Percentiles rank a stretch among this genome's conserved stretches.
Evolutionary conservation across 169 alveolate species (phyloP).

Genomic region (Theileria orientalis): DNA sequence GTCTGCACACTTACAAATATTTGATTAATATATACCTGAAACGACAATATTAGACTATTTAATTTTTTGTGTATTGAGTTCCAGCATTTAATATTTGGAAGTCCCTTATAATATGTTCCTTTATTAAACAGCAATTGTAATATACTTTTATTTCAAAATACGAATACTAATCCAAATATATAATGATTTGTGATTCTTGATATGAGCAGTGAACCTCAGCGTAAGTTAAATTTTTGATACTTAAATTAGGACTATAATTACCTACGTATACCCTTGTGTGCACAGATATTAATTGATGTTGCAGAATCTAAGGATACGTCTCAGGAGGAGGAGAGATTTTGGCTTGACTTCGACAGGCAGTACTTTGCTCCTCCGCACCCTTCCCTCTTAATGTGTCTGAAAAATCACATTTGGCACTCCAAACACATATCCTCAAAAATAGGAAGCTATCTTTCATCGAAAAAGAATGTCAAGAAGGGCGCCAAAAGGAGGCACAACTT

Average conservation of each 20-base stretch:
- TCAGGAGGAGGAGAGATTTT: constrained; percentile 65
- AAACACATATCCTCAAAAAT: constrained; percentile 30
- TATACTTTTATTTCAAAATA: too few species aligned
- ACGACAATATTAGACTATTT: background rate
- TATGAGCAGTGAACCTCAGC: constrained; percentile 19
- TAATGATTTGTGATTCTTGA: constrained; percentile 4
- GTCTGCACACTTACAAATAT: constrained; percentile 1
- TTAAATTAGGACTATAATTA: background rate
- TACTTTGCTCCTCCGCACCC: constrained; percentile 43
- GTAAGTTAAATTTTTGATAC: constrained; percentile 18
- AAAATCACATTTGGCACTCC: constrained; percentile 63
- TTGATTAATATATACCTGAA: background rate
- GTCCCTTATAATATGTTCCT: too few species aligned
- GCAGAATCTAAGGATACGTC: constrained; percentile 28
- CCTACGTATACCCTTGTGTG: background rate
- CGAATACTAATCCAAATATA: too few species aligned
- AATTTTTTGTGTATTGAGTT: background rate
- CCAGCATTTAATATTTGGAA: background rate
- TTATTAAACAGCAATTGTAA: too few species aligned
- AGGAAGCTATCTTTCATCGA: constrained; percentile 6
- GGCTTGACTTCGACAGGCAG: constrained; percentile 63
- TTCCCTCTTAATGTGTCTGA: constrained; percentile 45
- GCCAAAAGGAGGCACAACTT: background rate
- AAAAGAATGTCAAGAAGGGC: background rate
- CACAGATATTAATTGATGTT: background rate